phyloP scores from a whole-genome alignment of 2,329 filamentous ascomycete species.

The Tolypocladium inflatum region DNA sequence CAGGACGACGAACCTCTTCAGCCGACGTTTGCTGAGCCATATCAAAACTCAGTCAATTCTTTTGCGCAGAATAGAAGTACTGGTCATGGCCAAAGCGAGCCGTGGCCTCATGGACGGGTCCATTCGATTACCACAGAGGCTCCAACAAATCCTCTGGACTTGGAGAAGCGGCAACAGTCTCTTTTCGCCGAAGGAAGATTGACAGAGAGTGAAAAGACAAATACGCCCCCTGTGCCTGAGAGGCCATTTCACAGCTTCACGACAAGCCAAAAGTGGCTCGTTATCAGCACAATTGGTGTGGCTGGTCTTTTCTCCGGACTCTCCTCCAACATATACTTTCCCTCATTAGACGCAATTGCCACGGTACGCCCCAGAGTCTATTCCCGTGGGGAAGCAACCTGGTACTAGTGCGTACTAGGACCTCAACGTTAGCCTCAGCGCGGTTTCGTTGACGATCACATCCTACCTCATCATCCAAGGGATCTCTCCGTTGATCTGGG shows the following conservation, averaged over 20 bases:
- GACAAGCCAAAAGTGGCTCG: slow-evolving; percentile 26
- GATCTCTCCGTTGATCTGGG: slow-evolving; percentile 38
- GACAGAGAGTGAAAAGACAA: no score
- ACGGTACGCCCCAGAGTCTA: slow-evolving; percentile 9
- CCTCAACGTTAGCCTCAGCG: slow-evolving; percentile 16
- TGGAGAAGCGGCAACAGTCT: no score
- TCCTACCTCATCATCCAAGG: slow-evolving; percentile 42
- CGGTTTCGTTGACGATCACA: slow-evolving; percentile 31
- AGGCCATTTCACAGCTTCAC: slow-evolving; percentile 2
- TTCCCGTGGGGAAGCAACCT: not conserved
- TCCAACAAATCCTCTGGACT: not conserved
- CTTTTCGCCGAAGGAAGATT: no score
- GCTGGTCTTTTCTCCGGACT: slow-evolving; percentile 44
- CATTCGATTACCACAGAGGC: not conserved
- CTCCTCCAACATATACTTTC: slow-evolving; percentile 42
- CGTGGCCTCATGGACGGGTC: no score
- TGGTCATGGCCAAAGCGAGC: no score
- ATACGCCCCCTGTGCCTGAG: not conserved
- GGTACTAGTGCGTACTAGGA: slow-evolving; percentile 9
- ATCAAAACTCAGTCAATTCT: no score
- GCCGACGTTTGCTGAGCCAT: not conserved
- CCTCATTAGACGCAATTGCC: slow-evolving; percentile 29
- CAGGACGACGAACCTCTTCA: not conserved
- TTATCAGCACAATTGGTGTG: slow-evolving; percentile 37
- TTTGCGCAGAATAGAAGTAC: not conserved